These are phyloP conservation scores for Brassica hybrid DNA, from an alignment of 441 rosid species.

Conservation along the genomic window DNA sequence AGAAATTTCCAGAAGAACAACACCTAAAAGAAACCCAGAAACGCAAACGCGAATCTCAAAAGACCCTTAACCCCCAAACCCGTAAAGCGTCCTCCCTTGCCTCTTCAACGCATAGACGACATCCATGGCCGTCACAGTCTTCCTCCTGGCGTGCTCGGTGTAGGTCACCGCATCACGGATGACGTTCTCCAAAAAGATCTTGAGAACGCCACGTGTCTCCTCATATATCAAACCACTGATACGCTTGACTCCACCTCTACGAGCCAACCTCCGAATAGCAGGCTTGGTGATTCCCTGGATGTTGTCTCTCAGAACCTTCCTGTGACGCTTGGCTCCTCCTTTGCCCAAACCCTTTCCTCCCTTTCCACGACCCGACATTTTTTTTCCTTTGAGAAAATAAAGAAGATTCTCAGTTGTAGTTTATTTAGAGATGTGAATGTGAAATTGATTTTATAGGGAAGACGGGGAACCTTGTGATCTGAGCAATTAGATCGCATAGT, in stretches of 20 bases:
- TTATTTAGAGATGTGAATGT: neutral
- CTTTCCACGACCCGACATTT: constrained; percentile 59
- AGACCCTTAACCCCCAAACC: too few species aligned
- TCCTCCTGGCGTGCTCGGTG: constrained; percentile 58
- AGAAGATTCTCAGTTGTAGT: neutral
- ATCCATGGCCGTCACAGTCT: constrained; percentile 20
- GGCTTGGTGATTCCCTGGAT: constrained; percentile 62
- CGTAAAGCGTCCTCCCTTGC: too few species aligned
- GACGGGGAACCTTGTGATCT: neutral
- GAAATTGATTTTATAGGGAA: neutral
- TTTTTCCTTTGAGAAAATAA: neutral
- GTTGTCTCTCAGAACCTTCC: constrained; percentile 57
- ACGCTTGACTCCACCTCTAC: constrained; percentile 60
- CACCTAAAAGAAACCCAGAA: too few species aligned
- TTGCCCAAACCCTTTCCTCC: constrained; percentile 61
- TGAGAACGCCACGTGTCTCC: constrained; percentile 57
- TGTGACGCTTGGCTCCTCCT: constrained; percentile 63
- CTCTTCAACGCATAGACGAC: too few species aligned
- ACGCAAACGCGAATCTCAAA: too few species aligned
- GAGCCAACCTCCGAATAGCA: constrained; percentile 57
- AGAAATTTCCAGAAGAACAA: too few species aligned
- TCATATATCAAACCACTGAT: constrained; percentile 58
- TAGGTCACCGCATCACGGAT: constrained; percentile 56
- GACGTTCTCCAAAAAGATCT: constrained; percentile 59
- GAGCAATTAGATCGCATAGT: neutral